Evolutionary conservation across 2,329 filamentous ascomycete genomes (phyloP), one percentile per base, ranked within the genome.

Genomic region (Simplicillium aogashimaense): DNA sequence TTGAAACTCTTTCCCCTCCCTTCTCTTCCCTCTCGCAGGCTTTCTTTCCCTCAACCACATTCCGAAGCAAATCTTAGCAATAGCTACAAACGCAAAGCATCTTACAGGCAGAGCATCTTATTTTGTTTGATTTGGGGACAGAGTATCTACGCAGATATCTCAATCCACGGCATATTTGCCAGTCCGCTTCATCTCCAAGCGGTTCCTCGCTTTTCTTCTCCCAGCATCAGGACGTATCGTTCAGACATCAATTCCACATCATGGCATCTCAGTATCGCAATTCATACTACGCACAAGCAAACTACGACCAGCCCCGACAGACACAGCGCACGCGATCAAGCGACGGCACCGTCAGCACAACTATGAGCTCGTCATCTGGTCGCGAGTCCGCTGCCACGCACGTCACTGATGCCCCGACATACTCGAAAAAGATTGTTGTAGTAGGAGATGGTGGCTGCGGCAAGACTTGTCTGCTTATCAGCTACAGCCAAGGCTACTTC

Each of bases 401-500:
- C 61, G 77, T 90, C 64, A 95, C 90, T 37, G 87, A 94, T 58
- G 86, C 85, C 17, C 89, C 90, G 4, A 78, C 86, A 42, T 95
- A 92, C 67, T 97, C 90, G 51, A 98, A 98, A 74, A 98, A 98
- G 75, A 92, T 98, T 59, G 92, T 98, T 35, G 92, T 98, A 38
- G 92, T 98, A 35, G 92, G 92, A 47, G 92, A 98, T 63, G 92
- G 92, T 53, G 92, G 92, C 47, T 98, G 92, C 64, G 92, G 92
- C 54, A 98, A 98, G 79, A 98, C 92, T 8, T 98, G 92, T 70
- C 71, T 98, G 51, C 72, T 98, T 64, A 98, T 98, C 65, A 95
- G 89, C 67, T 98, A 97, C 70, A 94, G 88, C 57, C 89, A 97
- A 68, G 92, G 92, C 44, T 95, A 95, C 64, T 98, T 98, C 60